Evolutionary conservation across 1,284 basidiomycete species (phyloP), one percentile per base, ranked within the genome.

Genomic region (Naganishia liquefaciens): DNA sequence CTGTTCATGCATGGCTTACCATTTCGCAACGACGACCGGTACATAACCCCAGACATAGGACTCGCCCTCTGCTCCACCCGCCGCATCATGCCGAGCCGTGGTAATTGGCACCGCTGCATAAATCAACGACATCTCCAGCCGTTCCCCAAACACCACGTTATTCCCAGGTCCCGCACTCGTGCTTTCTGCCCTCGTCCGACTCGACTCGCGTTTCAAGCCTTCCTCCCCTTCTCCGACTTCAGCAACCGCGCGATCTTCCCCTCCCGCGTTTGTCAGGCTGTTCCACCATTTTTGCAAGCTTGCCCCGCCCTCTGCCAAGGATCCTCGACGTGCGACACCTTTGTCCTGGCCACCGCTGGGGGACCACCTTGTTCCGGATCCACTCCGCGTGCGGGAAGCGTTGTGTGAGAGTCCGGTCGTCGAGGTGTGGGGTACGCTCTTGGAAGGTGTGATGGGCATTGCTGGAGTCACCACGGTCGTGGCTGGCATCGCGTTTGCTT

Each of bases 1-100:
- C n/a, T 55, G 61, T 62, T 61, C 44, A 40, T 60, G 62, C 61
- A 65, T 69, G 21, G 84, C 87, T 74, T 75, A 92, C 87, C 93
- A 96, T 79, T 97, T 96, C 64, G 94, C 96, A 42, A 99, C 94
- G 64, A 98, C 91, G 62, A 97, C 90, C 10, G 96, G 95, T 49
- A 99, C 91, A 75, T 90, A 92, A 2, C 95, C 81, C 75, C 74
- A 78, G 42, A 61, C 66, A 57, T 44, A 47, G 42, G 50, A 33
- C 57, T 39, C 43, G 52, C 62, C 66, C 27, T 17, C 23, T n/a
- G 17, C 37, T 30, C 6, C 11, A n/a, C 17, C 27, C 7, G 57
- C 19, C 19, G 28, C 33, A 21, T 60, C 46, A 39, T 60, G 50
- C 21, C 50, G 52, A 15, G 90, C 88, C n/a, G 94, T 94, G 21